Percentiles rank a stretch among this genome's conserved stretches.
phyloP scores from a whole-genome alignment of 2,329 filamentous ascomycete species.

The Sarocladium oryzae region DNA sequence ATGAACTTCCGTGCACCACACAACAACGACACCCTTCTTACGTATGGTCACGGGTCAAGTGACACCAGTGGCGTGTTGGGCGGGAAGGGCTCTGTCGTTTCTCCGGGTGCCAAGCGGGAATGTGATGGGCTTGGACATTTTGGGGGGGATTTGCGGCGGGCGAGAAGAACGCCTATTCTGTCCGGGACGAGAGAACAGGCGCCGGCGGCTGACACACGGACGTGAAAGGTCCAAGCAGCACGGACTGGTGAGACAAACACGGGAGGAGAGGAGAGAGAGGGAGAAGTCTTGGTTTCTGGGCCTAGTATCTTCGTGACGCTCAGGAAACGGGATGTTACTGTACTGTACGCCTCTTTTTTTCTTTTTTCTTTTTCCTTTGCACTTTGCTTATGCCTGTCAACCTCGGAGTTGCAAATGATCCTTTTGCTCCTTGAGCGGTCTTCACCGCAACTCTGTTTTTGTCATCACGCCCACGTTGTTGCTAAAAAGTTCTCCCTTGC shows the following conservation, averaged over 20 bases:
- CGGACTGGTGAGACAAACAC: no score
- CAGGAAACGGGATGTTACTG: no score
- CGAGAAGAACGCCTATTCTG: neutral
- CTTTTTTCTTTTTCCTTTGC: neutral
- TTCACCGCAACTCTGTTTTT: conserved; percentile 1
- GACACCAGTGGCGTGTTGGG: conserved; percentile 3
- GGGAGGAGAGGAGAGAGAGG: neutral
- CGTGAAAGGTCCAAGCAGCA: no score
- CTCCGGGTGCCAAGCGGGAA: neutral
- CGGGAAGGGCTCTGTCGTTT: no score
- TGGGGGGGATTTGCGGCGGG: no score
- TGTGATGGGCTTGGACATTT: neutral
- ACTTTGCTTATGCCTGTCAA: no score
- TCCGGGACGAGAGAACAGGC: no score
- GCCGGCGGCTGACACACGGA: no score
- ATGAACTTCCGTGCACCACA: neutral
- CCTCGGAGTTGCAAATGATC: no score
- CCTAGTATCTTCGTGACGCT: no score
- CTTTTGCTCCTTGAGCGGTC: no score
- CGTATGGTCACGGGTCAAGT: neutral
- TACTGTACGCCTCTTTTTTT: neutral
- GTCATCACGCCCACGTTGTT: conserved; percentile 3
- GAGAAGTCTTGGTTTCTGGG: neutral
- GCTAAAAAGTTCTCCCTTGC: conserved; percentile 2
- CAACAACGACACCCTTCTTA: no score